phyloP scores from a whole-genome alignment of 805 yeast species.

The Zygosaccharomyces lentus region DNA sequence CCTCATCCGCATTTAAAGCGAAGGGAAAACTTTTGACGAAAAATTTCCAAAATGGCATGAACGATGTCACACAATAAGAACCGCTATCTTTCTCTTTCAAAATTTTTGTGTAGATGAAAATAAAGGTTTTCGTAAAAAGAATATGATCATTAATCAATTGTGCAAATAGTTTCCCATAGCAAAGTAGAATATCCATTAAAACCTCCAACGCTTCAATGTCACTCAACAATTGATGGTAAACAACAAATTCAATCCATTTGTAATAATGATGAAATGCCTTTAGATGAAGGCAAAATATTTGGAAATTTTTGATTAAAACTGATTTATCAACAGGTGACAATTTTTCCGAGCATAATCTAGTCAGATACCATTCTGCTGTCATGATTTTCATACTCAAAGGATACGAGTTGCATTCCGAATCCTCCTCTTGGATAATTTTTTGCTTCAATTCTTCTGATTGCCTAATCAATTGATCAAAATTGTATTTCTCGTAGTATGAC shows the following conservation, averaged over 20 bases:
- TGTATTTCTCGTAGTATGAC: constrained; percentile 31
- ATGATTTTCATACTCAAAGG: constrained; percentile 45
- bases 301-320: constrained; percentile 20
- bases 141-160: constrained; percentile 38
- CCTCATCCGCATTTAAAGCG: constrained; percentile 29
- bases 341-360: constrained; percentile 38
- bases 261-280: constrained; percentile 33
- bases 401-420: constrained; percentile 20
- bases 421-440: constrained; percentile 20
- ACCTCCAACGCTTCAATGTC: constrained; percentile 30
- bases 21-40: constrained; percentile 29
- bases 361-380: constrained; percentile 47
- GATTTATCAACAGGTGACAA: constrained; percentile 17
- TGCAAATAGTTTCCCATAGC: constrained; percentile 33
- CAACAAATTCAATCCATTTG: constrained; percentile 34
- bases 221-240: constrained; percentile 30
- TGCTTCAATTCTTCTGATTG: constrained; percentile 34
- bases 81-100: constrained; percentile 22
- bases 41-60: constrained; percentile 35
- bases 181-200: constrained; percentile 29
- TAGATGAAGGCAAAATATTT: constrained; percentile 23
- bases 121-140: constrained; percentile 32
- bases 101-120: constrained; percentile 26
- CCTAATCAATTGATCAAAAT: constrained; percentile 31
- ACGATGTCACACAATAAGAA: constrained; percentile 23